A percentile compares a stretch with the other conserved stretches of the same genome.
Conservation (phyloP, 2,329 filamentous ascomycete genomes). For the Neurospora sp. region DNA sequence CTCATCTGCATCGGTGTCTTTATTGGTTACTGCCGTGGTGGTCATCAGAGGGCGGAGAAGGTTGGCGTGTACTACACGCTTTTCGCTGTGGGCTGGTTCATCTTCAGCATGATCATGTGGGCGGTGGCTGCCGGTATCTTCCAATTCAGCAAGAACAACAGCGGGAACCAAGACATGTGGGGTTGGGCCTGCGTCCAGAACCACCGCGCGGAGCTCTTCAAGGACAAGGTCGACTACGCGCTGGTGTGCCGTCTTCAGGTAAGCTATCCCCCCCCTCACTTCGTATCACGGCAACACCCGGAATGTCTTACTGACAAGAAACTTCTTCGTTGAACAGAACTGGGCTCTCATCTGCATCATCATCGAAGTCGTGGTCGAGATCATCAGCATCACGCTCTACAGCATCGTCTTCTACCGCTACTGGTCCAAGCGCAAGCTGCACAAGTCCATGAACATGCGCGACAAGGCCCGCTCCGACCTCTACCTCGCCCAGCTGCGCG, state of each 20-base stretch:
- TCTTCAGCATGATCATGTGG: conserved; percentile 90
- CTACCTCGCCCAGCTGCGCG: conserved; percentile 76
- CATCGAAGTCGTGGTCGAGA: conserved; percentile 89
- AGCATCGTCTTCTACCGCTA: conserved; percentile 93
- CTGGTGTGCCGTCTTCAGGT: conserved; percentile 85
- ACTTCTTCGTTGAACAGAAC: conserved; percentile 44
- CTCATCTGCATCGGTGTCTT: conserved; percentile 71
- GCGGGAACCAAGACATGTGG: conserved; percentile 83
- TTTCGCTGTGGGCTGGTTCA: conserved; percentile 88
- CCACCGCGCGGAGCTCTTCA: conserved; percentile 64
- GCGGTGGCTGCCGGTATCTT: conserved; percentile 73
- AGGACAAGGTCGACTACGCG: conserved; percentile 73
- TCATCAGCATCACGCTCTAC: conserved; percentile 87
- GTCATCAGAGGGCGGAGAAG: conserved; percentile 83
- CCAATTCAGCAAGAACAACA: conserved; percentile 65
- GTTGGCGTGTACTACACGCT: conserved; percentile 91
- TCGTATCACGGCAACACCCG: conserved; percentile 17
- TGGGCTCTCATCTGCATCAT: conserved; percentile 95
- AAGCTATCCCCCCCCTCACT: conserved; percentile 20
- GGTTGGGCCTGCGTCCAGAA: conserved; percentile 96
- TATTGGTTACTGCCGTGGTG: conserved; percentile 76
- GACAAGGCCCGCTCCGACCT: conserved; percentile 91
- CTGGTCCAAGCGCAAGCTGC: conserved; percentile 89
- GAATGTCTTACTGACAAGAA: conserved; percentile 2
- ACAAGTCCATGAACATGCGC: conserved; percentile 92